Evolutionary conservation across 2,329 filamentous ascomycete species (phyloP).

Genomic region (Leptosphaerulina australis): DNA sequence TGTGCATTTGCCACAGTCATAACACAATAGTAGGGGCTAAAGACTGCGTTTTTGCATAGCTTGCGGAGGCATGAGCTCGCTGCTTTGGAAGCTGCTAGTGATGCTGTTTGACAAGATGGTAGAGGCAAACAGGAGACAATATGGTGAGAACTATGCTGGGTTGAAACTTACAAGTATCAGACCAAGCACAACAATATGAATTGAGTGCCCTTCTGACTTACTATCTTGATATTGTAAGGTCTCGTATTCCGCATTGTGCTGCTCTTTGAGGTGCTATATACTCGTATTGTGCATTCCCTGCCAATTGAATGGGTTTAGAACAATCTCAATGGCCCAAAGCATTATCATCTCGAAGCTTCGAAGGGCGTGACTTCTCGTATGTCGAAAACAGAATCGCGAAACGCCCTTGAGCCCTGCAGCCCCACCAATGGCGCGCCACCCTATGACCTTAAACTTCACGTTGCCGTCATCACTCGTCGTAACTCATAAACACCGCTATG

Average conservation of each 20-base stretch:
- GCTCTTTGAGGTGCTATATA: not conserved
- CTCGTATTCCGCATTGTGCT: not conserved
- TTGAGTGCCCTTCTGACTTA: not conserved
- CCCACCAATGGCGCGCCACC: slow-evolving; percentile 24
- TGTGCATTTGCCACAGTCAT: not conserved
- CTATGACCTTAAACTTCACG: slow-evolving; percentile 24
- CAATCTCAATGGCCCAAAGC: not conserved
- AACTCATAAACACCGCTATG: slow-evolving; percentile 27
- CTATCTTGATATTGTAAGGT: not conserved
- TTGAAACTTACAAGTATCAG: not conserved
- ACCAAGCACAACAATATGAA: not conserved
- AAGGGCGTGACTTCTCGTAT: slow-evolving; percentile 1
- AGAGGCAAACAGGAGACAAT: slow-evolving; percentile 14
- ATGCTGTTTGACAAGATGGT: slow-evolving; percentile 15
- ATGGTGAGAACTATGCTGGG: not conserved
- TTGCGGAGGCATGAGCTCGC: slow-evolving; percentile 25
- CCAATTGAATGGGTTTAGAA: not conserved
- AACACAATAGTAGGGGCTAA: slow-evolving; percentile 21
- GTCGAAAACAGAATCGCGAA: slow-evolving; percentile 9
- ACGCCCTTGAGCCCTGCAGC: slow-evolving; percentile 21
- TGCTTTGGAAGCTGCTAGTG: slow-evolving; percentile 1
- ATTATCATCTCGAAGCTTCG: not conserved
- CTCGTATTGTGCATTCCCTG: not conserved
- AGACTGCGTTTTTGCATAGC: slow-evolving; percentile 33
- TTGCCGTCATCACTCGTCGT: slow-evolving; percentile 28